Conservation (phyloP, 495 filamentous ascomycete genomes). For the Parmelia sp. region DNA sequence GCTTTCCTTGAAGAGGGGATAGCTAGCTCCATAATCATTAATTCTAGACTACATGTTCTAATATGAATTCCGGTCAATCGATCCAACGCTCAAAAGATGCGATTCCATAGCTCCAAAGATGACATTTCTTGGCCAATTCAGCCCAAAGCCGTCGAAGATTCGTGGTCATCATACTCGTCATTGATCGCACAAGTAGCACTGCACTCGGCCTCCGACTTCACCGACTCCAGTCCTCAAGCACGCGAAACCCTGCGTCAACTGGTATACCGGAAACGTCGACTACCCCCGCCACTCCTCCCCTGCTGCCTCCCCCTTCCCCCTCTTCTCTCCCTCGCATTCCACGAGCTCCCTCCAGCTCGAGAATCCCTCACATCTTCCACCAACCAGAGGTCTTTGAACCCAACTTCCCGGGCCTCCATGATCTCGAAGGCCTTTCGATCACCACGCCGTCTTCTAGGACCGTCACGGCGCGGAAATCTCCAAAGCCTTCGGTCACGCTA, state of each 20-base stretch:
- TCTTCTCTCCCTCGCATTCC: no score
- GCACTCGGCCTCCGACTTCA: background rate
- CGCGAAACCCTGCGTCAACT: background rate
- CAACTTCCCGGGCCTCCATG: background rate
- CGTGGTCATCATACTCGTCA: background rate
- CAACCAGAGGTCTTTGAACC: background rate
- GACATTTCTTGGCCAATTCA: background rate
- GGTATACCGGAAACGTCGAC: background rate
- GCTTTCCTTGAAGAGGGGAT: background rate
- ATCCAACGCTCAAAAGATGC: background rate
- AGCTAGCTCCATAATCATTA: background rate
- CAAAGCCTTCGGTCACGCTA: background rate
- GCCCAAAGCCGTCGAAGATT: background rate
- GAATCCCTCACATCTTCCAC: background rate
- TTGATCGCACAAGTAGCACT: background rate
- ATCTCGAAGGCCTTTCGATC: background rate
- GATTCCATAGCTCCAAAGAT: background rate
- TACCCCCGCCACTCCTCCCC: no score
- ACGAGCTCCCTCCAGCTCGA: background rate
- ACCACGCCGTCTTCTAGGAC: background rate
- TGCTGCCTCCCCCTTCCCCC: background rate
- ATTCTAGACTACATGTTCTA: background rate
- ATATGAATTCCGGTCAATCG: background rate
- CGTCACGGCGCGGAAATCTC: background rate
- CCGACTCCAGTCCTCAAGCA: background rate